Evolutionary conservation across 2,329 filamentous ascomycete genomes (phyloP).

Genomic region (Colletotrichum falcatum): DNA sequence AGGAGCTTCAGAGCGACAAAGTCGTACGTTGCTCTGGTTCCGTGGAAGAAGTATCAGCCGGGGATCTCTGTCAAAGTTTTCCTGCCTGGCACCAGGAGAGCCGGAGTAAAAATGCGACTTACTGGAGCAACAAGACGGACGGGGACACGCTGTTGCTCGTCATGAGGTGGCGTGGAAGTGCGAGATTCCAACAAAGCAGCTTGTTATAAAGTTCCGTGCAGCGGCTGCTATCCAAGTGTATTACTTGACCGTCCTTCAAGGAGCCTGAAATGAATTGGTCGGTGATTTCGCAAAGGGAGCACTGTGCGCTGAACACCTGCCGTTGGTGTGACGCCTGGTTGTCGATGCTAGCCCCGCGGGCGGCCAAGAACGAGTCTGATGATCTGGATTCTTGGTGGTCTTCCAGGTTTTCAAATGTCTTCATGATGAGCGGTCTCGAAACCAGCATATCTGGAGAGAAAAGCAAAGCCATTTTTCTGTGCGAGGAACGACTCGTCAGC

Average conservation of each 20-base stretch:
- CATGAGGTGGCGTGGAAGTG: conserved; percentile 4
- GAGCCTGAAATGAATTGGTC: conserved; percentile 6
- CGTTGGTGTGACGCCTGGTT: neutral
- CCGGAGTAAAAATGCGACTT: neutral
- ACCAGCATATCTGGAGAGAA: conserved; percentile 3
- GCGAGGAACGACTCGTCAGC: neutral
- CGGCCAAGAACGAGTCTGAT: neutral
- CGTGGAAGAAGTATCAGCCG: neutral
- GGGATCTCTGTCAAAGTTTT: neutral
- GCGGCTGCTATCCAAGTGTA: neutral
- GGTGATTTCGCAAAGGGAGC: conserved; percentile 29
- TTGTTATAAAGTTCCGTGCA: conserved; percentile 28
- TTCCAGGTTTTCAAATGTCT: neutral
- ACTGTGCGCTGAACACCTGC: conserved; percentile 19
- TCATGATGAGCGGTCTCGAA: conserved; percentile 18
- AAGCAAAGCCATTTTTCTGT: conserved; percentile 7
- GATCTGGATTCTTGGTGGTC: neutral
- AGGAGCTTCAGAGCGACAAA: conserved; percentile 27
- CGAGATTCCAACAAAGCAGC: conserved; percentile 22
- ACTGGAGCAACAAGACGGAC: conserved; percentile 17
- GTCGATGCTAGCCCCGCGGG: neutral
- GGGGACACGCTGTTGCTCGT: conserved; percentile 8
- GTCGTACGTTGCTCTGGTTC: conserved; percentile 18
- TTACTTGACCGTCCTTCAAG: neutral
- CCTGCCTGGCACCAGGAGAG: neutral